phyloP scores from a whole-genome alignment of 192 early-diverging fungal species.

The Coemansia sp. region DNA sequence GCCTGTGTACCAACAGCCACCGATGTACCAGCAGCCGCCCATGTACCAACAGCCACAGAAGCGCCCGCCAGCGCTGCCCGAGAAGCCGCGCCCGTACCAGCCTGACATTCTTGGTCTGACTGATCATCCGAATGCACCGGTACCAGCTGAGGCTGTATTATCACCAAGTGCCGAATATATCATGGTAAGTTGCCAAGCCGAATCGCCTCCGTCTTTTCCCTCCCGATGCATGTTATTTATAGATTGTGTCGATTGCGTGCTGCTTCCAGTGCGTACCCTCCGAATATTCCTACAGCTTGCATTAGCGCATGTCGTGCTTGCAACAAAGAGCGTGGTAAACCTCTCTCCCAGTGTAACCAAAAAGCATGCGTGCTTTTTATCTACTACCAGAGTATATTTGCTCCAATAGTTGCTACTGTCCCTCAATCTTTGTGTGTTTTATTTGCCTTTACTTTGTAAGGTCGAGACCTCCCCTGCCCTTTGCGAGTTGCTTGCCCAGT shows the following conservation, averaged over 20 bases:
- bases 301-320: background rate
- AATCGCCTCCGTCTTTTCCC: background rate
- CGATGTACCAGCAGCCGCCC: background rate
- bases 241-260: conserved; percentile 2
- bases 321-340: background rate
- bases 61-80: background rate
- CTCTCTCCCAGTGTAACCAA: background rate
- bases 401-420: conserved; percentile 26
- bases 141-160: background rate
- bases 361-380: background rate
- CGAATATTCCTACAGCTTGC: background rate
- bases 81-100: conserved; percentile 19
- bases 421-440: conserved; percentile 1
- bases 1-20: background rate
- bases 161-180: conserved; percentile 18
- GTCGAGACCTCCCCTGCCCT: conserved; percentile 1
- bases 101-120: background rate
- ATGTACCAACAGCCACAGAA: background rate
- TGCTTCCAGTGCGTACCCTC: background rate
- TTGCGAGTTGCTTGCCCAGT: background rate
- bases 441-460: conserved; percentile 25
- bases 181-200: conserved; percentile 26
- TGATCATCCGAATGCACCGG: background rate
- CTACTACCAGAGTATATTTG: background rate
- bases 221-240: conserved; percentile 7